Evolutionary conservation across 805 yeast species (phyloP), one percentile per base, ranked within the genome.

Genomic region (Pichia deserticola): DNA sequence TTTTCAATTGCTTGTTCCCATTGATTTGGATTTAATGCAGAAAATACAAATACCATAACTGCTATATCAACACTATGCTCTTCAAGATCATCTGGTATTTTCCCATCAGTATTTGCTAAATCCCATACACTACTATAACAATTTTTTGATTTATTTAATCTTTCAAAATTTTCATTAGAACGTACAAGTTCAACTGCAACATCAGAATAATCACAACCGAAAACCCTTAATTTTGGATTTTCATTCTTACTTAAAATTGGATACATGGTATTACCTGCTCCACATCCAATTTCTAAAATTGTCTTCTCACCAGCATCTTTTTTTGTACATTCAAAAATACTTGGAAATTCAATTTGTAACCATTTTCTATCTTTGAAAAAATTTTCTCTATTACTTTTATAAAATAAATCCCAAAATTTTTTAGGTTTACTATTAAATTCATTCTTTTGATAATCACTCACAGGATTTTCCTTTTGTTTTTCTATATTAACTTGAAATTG

Each of bases 291-390:
- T 66, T 93, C 99, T 49, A 93, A 74, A 35, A 93, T 84, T 4
- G 83, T 80, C 27, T 76, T 75, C 5, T 84, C 78, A n/a, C 89
- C 85, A 7, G 83, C 74, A 56, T 82, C 85, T 28, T 78, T 76
- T 54, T 80, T 79, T 4, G 96, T 88, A 6, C 88, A 85, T 53
- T 82, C 84, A 61, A 85, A 92, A 36, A 93, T 68, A 12, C 79
- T 70, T 1, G 99, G 99, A 55, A 93, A 93, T 69, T 93, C 99
- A 44, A 92, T 84, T 63, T 87, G 89, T 52, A 93, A 73, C 99
- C 99, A 93, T 62, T 88, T 90, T 58, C 99, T 76, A 67, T 93
- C 97, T 65, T 93, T 93, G 75, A 93, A 93, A 70, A 93, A 93
- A 67, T 92, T 93, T 57, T 88, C 97, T 59, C 77, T 80, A 67